phyloP scores from a whole-genome alignment of 1,284 basidiomycete genomes.

The Ustilago cynodontis region DNA sequence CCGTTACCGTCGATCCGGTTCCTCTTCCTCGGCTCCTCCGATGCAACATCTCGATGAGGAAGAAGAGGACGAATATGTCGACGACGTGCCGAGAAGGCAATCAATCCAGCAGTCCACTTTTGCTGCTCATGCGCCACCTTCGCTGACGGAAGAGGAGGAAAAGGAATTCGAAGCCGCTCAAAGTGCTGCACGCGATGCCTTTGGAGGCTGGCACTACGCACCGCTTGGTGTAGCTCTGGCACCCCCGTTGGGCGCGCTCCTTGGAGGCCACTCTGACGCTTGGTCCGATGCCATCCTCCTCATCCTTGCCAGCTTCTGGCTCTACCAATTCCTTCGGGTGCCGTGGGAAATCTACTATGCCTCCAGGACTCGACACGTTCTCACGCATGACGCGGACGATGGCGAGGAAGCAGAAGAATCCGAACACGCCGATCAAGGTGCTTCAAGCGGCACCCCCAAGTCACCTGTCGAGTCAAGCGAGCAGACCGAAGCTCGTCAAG shows the following conservation, averaged over 20 bases:
- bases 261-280: constrained; percentile 68
- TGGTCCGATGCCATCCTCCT: constrained; percentile 71
- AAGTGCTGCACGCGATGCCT: constrained; percentile 29
- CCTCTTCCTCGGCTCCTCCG: constrained; percentile 33
- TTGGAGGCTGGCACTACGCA: constrained; percentile 63
- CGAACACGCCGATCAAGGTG: constrained; percentile 8
- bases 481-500: constrained; percentile 34
- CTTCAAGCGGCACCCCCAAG: neutral
- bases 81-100: constrained; percentile 1
- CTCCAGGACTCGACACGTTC: constrained; percentile 58
- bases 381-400: constrained; percentile 53
- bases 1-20: constrained; percentile 22
- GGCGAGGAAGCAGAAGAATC: constrained; percentile 25
- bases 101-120: constrained; percentile 15
- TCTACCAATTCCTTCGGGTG: constrained; percentile 61
- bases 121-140: constrained; percentile 24
- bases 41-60: constrained; percentile 42
- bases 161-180: constrained; percentile 79
- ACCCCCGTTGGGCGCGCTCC: constrained; percentile 57
- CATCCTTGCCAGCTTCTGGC: constrained; percentile 69
- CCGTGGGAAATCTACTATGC: constrained; percentile 55
- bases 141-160: constrained; percentile 49
- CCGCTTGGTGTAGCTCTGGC: constrained; percentile 60
- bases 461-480: constrained; percentile 15
- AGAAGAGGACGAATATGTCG: constrained; percentile 19